These are phyloP conservation scores for Aspergillus asperescens DNA, from an alignment of 495 filamentous ascomycete species.

Conservation along the genomic window DNA sequence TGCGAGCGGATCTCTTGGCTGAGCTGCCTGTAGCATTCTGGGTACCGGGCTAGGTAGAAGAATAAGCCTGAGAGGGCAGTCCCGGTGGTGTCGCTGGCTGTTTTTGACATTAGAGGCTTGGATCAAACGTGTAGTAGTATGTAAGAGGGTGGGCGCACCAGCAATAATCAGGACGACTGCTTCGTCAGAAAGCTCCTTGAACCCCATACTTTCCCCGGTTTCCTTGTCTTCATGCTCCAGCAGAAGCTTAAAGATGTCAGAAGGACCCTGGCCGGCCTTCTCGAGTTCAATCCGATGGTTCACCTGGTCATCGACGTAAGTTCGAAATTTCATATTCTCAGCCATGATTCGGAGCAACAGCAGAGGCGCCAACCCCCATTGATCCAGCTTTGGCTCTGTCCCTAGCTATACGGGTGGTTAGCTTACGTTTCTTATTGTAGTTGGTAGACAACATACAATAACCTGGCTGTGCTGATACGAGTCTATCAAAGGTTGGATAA, in stretches of 20 bases:
- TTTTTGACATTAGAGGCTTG: not conserved
- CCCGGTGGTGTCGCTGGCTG: slow-evolving; percentile 11
- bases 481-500: too few relatives aligned
- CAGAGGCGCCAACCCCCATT: too few relatives aligned
- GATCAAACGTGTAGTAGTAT: too few relatives aligned
- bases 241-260: not conserved
- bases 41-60: slow-evolving; percentile 48
- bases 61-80: slow-evolving; percentile 33
- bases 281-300: not conserved
- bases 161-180: not conserved
- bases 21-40: slow-evolving; percentile 26
- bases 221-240: not conserved
- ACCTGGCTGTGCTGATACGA: too few relatives aligned
- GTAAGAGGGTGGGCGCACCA: not conserved
- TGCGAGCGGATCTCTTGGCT: slow-evolving; percentile 34
- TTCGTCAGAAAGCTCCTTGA: not conserved
- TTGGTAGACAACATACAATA: too few relatives aligned
- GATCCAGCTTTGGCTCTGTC: too few relatives aligned
- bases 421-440: too few relatives aligned
- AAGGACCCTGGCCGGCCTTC: not conserved
- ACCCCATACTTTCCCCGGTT: not conserved
- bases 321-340: too few relatives aligned
- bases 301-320: not conserved
- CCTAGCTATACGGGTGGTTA: too few relatives aligned
- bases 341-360: too few relatives aligned